Percentiles rank a stretch among this genome's conserved stretches.
These are phyloP conservation scores for Wallemia mellicola DNA, from an alignment of 1,284 basidiomycete genomes.

Conservation along the genomic window DNA sequence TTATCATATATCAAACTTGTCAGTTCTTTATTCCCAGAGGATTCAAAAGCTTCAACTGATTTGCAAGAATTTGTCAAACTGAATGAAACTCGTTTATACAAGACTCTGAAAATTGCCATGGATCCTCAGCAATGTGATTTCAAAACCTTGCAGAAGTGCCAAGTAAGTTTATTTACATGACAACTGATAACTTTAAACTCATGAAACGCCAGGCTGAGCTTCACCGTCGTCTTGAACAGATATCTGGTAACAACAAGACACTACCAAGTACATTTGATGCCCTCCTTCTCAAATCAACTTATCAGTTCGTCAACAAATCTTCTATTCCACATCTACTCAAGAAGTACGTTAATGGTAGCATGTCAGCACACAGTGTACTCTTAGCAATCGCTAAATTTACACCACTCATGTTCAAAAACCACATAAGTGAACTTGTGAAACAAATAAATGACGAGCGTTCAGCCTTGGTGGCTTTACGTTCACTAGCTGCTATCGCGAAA, in stretches of 20 bases:
- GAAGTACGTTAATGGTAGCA: slow-evolving; percentile 23
- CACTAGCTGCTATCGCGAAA: slow-evolving; percentile 33
- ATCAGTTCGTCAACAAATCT: slow-evolving; percentile 52
- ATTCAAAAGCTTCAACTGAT: slow-evolving; percentile 43
- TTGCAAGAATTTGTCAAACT: slow-evolving; percentile 51
- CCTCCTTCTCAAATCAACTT: slow-evolving; percentile 9
- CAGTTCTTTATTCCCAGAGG: slow-evolving; percentile 31
- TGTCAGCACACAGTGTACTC: slow-evolving; percentile 14
- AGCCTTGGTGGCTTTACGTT: slow-evolving; percentile 41
- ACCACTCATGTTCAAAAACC: slow-evolving; percentile 38
- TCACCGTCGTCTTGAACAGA: neutral
- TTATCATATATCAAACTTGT: slow-evolving; percentile 25
- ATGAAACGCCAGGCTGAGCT: neutral
- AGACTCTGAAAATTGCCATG: slow-evolving; percentile 45
- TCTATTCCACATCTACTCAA: slow-evolving; percentile 44
- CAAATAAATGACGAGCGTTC: slow-evolving; percentile 28
- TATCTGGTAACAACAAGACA: neutral
- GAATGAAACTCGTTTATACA: slow-evolving; percentile 64
- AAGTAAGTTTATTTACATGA: slow-evolving; percentile 20
- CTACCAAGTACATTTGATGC: slow-evolving; percentile 7
- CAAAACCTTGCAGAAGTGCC: slow-evolving; percentile 45
- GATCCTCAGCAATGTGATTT: slow-evolving; percentile 48
- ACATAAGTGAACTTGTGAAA: slow-evolving; percentile 42
- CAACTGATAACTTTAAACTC: neutral
- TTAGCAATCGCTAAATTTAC: slow-evolving; percentile 41